Evolutionary conservation across 257 asterid species (phyloP).

Genomic region (Solanum sejunctum): DNA sequence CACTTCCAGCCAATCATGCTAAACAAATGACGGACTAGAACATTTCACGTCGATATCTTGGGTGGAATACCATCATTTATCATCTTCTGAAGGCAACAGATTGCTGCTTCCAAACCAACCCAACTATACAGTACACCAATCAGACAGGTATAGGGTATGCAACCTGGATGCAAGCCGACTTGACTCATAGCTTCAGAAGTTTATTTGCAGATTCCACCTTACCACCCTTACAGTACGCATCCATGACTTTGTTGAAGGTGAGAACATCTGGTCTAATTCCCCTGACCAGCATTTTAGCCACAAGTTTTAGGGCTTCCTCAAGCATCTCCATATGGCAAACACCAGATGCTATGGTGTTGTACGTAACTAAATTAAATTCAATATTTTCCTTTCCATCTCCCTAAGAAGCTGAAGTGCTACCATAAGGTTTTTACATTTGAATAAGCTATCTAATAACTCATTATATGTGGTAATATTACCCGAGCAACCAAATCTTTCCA

Average conservation of each 20-base stretch:
- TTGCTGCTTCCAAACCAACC: constrained; percentile 35
- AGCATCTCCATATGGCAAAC: constrained; percentile 31
- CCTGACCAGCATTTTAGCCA: constrained; percentile 50
- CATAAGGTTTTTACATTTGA: constrained; percentile 16
- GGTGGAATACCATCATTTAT: constrained; percentile 54
- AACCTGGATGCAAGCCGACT: constrained; percentile 38
- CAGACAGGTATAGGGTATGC: constrained; percentile 47
- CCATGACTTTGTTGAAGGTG: constrained; percentile 46
- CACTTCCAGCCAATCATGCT: constrained; percentile 32
- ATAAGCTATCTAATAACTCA: constrained; percentile 43
- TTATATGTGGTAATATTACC: too few species aligned
- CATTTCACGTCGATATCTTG: constrained; percentile 45
- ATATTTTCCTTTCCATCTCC: constrained; percentile 46
- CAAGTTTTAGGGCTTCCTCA: constrained; percentile 29
- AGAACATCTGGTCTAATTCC: constrained; percentile 50
- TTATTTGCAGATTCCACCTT: constrained; percentile 30
- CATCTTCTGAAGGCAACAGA: constrained; percentile 41
- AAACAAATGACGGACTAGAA: constrained; percentile 33
- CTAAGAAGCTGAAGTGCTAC: constrained; percentile 36
- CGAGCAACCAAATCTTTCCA: too few species aligned
- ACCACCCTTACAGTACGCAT: constrained; percentile 47
- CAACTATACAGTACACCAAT: constrained; percentile 37
- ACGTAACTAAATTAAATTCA: constrained; percentile 43
- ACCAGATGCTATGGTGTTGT: constrained; percentile 53
- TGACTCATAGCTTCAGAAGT: constrained; percentile 33